These are phyloP conservation scores for Plasmopara halstedii DNA, from an alignment of 352 stramenopile genomes.

Conservation along the genomic window DNA sequence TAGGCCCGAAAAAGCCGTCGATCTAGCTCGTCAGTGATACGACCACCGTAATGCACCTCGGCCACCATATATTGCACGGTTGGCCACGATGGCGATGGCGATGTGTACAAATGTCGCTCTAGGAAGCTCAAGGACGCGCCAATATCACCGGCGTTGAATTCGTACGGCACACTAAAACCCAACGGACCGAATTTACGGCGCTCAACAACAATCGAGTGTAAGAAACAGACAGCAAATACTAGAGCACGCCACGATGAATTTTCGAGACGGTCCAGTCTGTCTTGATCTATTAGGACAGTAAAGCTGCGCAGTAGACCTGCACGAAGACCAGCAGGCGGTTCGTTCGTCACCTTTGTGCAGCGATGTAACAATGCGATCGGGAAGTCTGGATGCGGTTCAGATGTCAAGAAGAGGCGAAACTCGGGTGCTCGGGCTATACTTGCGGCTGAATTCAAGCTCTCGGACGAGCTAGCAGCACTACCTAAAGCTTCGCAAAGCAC, in stretches of 20 bases:
- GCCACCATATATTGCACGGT: slow-evolving; percentile 81
- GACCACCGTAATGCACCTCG: slow-evolving; percentile 75
- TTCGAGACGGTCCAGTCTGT: slow-evolving; percentile 75
- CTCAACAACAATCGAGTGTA: slow-evolving; percentile 72
- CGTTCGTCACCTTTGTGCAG: slow-evolving; percentile 71
- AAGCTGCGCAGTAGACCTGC: slow-evolving; percentile 63
- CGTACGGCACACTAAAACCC: slow-evolving; percentile 67
- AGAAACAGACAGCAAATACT: slow-evolving; percentile 67
- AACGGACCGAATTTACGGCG: slow-evolving; percentile 69
- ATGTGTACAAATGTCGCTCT: slow-evolving; percentile 65
- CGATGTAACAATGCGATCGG: slow-evolving; percentile 59
- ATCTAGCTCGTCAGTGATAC: slow-evolving; percentile 77
- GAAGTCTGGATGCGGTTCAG: slow-evolving; percentile 53
- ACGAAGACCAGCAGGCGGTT: slow-evolving; percentile 60
- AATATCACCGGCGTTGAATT: slow-evolving; percentile 73
- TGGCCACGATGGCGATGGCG: slow-evolving; percentile 40
- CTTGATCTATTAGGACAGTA: slow-evolving; percentile 69
- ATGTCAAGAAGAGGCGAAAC: slow-evolving; percentile 73
- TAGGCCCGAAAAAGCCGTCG: slow-evolving; percentile 65
- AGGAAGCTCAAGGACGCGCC: slow-evolving; percentile 58
- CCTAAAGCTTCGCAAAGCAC: slow-evolving; percentile 43
- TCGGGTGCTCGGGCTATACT: slow-evolving; percentile 19
- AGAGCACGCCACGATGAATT: slow-evolving; percentile 47
- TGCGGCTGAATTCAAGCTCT: slow-evolving; percentile 1
- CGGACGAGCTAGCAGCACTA: slow-evolving; percentile 7